A percentile compares a stretch with the other conserved stretches of the same genome.
Conservation (phyloP, 257 asterid genomes). For the Solanum piurae region DNA sequence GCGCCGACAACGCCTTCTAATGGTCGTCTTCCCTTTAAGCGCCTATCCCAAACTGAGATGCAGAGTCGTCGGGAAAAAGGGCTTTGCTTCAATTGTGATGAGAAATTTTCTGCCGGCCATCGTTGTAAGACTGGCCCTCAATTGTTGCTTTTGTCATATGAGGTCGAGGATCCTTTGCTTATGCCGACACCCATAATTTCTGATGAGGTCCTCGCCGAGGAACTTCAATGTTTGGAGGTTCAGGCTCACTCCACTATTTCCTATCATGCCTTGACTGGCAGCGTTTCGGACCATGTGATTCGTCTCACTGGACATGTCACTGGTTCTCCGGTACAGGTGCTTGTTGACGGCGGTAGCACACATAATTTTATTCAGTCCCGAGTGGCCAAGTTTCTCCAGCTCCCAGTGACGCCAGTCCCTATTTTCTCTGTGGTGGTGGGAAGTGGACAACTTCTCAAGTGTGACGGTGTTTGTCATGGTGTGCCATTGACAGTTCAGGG, state of each 20-base stretch:
- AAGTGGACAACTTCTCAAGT: not conserved
- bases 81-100: too few relatives aligned
- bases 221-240: not conserved
- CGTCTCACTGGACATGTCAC: not conserved
- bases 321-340: not conserved
- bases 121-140: not conserved
- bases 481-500: not conserved
- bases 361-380: not conserved
- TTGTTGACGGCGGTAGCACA: not conserved
- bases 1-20: too few relatives aligned
- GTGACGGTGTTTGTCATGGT: not conserved
- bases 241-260: not conserved
- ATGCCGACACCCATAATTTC: rapidly evolving
- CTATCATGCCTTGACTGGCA: not conserved
- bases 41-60: too few relatives aligned
- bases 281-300: too few relatives aligned
- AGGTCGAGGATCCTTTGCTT: not conserved
- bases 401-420: not conserved
- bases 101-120: not conserved
- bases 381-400: not conserved
- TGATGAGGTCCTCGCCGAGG: not conserved
- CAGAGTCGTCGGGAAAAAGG: too few relatives aligned
- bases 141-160: not conserved
- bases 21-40: too few relatives aligned
- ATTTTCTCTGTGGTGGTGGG: not conserved